Base-by-base conservation (phyloP, 78 protist genomes). In the Diacronema lutheri region DNA sequence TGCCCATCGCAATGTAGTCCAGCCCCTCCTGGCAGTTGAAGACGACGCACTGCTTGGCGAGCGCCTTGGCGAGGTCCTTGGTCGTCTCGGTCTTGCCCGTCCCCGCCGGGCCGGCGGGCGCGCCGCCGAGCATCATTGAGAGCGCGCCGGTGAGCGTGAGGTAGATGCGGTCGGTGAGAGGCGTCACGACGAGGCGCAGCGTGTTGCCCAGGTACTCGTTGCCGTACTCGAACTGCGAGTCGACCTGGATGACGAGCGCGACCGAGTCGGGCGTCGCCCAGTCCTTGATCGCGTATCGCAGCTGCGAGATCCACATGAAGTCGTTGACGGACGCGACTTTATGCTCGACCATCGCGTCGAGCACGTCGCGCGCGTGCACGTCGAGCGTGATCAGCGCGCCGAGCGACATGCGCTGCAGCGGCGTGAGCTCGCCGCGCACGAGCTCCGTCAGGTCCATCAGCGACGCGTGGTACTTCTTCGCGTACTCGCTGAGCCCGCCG, bases 161-260 rank as follows among this genome's bases (percentile, higher is more conserved):
- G 92, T 95, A 95, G 91, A 90, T 77, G 4, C 96, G 91, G 72
- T 95, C 97, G 16, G 92, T 91, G 29, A 95, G 93, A 14, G 94
- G 96, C n/a, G 97, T 95, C 35, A 92, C 83, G 58, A 95, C 97
- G 4, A 84, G 66, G 4, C 86, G 86, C 57, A 41, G 5, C 62
- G 95, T 78, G 89, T 89, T 90, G 38, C 98, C 98, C 29, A 94
- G 92, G 91, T 96, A 96, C 78, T 96, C 98, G 93, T 93, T 91
- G 69, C 94, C 91, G 83, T 94, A 94, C 26, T 50, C 61, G 35
- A 95, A 89, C 31, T 0, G 0, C 23, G 31, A 11, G 26, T 66
- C 46, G 14, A 66, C 14, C 69, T 62, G 69, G 29, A 16, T 62
- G 40, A 62, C 69, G 35, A 62, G 69, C 40, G 40, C 69, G 35